Percentiles rank a stretch among this genome's conserved stretches.
These are phyloP conservation scores for Calonectria henricotiae DNA, from an alignment of 2,329 filamentous ascomycete species.

Conservation along the genomic window DNA sequence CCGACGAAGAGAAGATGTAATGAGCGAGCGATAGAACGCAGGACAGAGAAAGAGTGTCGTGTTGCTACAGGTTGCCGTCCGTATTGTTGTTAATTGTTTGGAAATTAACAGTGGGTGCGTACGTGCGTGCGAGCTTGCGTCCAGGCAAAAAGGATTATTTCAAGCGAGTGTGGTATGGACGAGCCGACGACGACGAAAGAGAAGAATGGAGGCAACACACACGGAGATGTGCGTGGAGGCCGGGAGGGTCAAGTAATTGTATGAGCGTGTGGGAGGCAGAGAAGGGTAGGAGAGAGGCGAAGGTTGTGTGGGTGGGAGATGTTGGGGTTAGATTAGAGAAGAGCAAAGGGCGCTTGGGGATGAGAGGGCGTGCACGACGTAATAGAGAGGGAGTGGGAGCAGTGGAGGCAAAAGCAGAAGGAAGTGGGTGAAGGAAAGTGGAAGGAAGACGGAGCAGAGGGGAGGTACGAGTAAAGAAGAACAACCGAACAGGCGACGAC, in stretches of 20 bases:
- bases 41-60: slow-evolving; percentile 41
- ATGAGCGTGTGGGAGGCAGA: slow-evolving; percentile 42
- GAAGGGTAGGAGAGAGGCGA: slow-evolving; percentile 42
- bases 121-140: slow-evolving; percentile 33
- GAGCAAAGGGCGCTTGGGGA: slow-evolving; percentile 39
- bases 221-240: slow-evolving; percentile 37
- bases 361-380: slow-evolving; percentile 38
- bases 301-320: slow-evolving; percentile 44
- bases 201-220: slow-evolving; percentile 33
- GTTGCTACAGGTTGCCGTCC: slow-evolving; percentile 18
- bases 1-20: slow-evolving; percentile 40
- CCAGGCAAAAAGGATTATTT: slow-evolving; percentile 33
- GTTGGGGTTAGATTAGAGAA: slow-evolving; percentile 41
- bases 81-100: slow-evolving; percentile 13
- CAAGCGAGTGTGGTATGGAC: slow-evolving; percentile 42
- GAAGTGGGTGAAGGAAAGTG: slow-evolving; percentile 37
- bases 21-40: slow-evolving; percentile 40
- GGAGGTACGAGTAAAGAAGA: slow-evolving; percentile 33
- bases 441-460: slow-evolving; percentile 37
- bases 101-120: slow-evolving; percentile 15
- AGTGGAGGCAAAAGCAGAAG: slow-evolving; percentile 27
- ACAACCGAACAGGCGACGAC: slow-evolving; percentile 26
- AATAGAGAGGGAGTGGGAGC: slow-evolving; percentile 38
- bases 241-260: slow-evolving; percentile 35
- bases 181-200: slow-evolving; percentile 38